Evolutionary conservation across 1,284 basidiomycete genomes (phyloP).

Genomic region (Irpex sp.): DNA sequence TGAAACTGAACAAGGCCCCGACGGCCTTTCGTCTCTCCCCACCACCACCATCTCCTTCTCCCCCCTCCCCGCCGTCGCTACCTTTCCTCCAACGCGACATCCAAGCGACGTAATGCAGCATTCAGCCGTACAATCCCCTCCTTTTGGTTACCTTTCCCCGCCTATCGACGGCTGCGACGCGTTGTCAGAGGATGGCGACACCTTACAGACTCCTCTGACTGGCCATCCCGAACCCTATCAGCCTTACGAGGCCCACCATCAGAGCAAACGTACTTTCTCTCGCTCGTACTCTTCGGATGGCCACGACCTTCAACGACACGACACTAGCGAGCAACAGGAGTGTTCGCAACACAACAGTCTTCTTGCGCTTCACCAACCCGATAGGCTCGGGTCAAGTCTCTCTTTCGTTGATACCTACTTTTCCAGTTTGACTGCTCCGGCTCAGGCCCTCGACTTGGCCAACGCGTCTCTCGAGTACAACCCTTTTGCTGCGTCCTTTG

Average conservation of each 20-base stretch:
- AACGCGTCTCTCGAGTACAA: constrained; percentile 26
- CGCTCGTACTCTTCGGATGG: constrained; percentile 12
- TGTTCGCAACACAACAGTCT: constrained; percentile 17
- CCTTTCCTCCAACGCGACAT: neutral
- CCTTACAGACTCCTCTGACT: constrained; percentile 35
- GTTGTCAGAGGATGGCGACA: constrained; percentile 38
- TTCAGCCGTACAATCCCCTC: constrained; percentile 21
- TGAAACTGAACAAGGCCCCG: neutral
- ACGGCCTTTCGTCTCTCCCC: constrained; percentile 3
- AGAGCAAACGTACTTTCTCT: constrained; percentile 13
- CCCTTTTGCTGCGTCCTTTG: constrained; percentile 20
- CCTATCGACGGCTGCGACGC: constrained; percentile 33
- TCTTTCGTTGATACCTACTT: constrained; percentile 14
- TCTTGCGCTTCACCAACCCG: constrained; percentile 17
- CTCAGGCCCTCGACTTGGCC: constrained; percentile 23
- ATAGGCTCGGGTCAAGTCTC: constrained; percentile 17
- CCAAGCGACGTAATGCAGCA: constrained; percentile 4
- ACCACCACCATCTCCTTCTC: neutral
- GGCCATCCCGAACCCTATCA: constrained; percentile 27
- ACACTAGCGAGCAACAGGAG: constrained; percentile 16
- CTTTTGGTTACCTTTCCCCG: constrained; percentile 30
- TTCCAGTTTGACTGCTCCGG: constrained; percentile 19
- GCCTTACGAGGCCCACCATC: constrained; percentile 24
- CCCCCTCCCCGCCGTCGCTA: neutral
- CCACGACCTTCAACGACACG: constrained; percentile 11